Base-by-base conservation (phyloP, 805 yeast genomes). In the Wickerhamomyces xylosicus region DNA sequence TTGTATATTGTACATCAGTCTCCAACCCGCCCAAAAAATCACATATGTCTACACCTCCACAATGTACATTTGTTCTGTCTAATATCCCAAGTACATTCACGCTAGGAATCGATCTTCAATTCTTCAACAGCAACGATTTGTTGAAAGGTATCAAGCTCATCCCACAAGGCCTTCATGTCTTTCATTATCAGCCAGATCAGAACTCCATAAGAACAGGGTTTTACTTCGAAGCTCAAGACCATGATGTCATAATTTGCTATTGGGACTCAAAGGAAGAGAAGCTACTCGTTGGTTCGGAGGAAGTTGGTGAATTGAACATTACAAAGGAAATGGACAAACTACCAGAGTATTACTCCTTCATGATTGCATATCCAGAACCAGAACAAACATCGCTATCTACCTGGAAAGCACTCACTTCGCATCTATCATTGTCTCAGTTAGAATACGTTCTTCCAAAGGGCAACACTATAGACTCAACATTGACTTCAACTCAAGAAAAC, bases 101-200 rank as follows among this genome's bases (percentile, higher is more conserved):
- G 1, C 50, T 62, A 0, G 80, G 80, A 1, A 63, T 74, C 19
- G 79, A 74, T 43, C 50, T 67, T 17, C 69, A 64, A 42, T 72
- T 69, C 50, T 71, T 74, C 59, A 60, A 58, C 28, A 49, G 69
- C 8, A 65, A 62, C 19, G 42, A 53, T 9, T 40, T 56, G 2
- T 57, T 72, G 19, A 59, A 55, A 41, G 85, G 85, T 1, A 63
- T 79, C 44, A 75, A 74, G 45, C 53, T 57, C 15, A 58, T 79
- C 4, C 66, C 73, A 0, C 41, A 52, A 3, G 85, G 85, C 0
- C 35, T 66, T 0, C 85, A 79, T 53, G 54, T 75, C 2, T 46
- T 78, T 11, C 85, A 79, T 53, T 66, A 71, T 56, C 69, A 74
- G 0, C 54, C 55, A 32, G 56, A 50, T 37, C 44, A 50, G 5